Conservation (phyloP, 2,329 filamentous ascomycete species). For the Elsinoe fawcettii region DNA sequence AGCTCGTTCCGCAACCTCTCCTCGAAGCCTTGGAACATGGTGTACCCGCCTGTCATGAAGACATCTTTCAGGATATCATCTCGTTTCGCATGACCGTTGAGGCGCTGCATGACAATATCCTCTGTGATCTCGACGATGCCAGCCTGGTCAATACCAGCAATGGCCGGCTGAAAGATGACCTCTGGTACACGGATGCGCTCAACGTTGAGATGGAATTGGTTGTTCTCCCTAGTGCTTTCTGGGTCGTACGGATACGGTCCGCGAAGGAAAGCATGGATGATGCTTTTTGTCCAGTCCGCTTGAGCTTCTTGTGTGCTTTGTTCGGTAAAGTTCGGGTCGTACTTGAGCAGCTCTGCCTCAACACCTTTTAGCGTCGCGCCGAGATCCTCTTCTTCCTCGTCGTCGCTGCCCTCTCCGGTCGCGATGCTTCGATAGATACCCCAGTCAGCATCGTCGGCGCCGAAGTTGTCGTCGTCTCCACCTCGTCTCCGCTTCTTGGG, state of each 20-base stretch:
- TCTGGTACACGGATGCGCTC: slow-evolving; percentile 92
- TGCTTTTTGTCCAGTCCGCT: slow-evolving; percentile 86
- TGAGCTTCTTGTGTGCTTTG: slow-evolving; percentile 87
- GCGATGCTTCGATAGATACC: slow-evolving; percentile 91
- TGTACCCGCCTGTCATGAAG: slow-evolving; percentile 91
- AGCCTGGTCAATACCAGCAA: slow-evolving; percentile 87
- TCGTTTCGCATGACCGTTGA: slow-evolving; percentile 50
- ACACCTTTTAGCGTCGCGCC: slow-evolving; percentile 63
- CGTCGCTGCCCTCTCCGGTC: slow-evolving; percentile 70
- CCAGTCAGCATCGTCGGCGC: slow-evolving; percentile 96
- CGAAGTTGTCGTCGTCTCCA: slow-evolving; percentile 91
- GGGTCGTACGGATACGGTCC: slow-evolving; percentile 81
- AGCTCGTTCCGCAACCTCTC: slow-evolving; percentile 69
- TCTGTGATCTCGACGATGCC: slow-evolving; percentile 87
- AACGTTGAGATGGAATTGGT: slow-evolving; percentile 92
- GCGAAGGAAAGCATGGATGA: slow-evolving; percentile 82
- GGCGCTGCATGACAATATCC: slow-evolving; percentile 78
- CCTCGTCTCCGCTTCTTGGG: slow-evolving; percentile 74
- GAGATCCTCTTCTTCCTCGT: slow-evolving; percentile 89
- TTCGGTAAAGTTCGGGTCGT: slow-evolving; percentile 84
- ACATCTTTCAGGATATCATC: slow-evolving; percentile 73
- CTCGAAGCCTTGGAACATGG: slow-evolving; percentile 78
- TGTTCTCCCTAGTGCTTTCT: slow-evolving; percentile 68
- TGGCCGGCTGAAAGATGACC: slow-evolving; percentile 84
- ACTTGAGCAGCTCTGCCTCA: slow-evolving; percentile 75